These are phyloP conservation scores for Purpureocillium lavendulum DNA, from an alignment of 2,329 filamentous ascomycete species.

Conservation along the genomic window DNA sequence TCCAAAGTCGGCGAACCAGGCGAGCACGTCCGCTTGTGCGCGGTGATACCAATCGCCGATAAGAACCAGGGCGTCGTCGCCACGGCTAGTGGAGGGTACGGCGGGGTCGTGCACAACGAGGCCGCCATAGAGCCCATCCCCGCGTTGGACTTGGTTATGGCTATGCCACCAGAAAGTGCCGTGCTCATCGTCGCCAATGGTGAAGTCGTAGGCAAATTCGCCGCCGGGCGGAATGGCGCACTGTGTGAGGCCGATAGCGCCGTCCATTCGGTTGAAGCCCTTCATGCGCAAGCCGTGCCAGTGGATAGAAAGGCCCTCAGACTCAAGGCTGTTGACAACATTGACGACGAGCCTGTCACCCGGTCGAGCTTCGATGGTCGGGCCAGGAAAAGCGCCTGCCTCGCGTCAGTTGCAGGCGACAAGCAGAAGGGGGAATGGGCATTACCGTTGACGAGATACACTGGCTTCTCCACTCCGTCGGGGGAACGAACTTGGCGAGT, in stretches of 20 bases:
- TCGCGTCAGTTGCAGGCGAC: background rate
- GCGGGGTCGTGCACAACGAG: constrained; percentile 49
- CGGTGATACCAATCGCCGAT: constrained; percentile 32
- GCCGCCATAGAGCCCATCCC: constrained; percentile 49
- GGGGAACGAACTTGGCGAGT: constrained; percentile 9
- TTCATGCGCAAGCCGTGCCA: constrained; percentile 71
- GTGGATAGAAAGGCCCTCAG: constrained; percentile 57
- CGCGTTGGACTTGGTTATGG: constrained; percentile 39
- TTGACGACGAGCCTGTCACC: constrained; percentile 64
- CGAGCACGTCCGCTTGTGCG: constrained; percentile 22
- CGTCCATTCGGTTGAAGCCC: constrained; percentile 62
- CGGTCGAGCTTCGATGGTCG: constrained; percentile 60
- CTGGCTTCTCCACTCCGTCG: constrained; percentile 15
- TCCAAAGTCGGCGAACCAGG: constrained; percentile 19
- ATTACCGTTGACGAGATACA: constrained; percentile 16
- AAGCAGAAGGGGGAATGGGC: background rate
- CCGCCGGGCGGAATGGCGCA: constrained; percentile 43
- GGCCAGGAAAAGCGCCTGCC: constrained; percentile 55
- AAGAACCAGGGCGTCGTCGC: constrained; percentile 44
- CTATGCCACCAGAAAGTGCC: constrained; percentile 53
- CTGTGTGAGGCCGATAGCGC: constrained; percentile 40
- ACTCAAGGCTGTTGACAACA: constrained; percentile 52
- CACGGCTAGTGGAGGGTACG: constrained; percentile 17
- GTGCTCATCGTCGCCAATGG: constrained; percentile 44
- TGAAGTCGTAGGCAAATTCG: constrained; percentile 47